These are phyloP conservation scores for Dioszegia aurantiaca DNA, from an alignment of 768 basidiomycete species.

Conservation along the genomic window DNA sequence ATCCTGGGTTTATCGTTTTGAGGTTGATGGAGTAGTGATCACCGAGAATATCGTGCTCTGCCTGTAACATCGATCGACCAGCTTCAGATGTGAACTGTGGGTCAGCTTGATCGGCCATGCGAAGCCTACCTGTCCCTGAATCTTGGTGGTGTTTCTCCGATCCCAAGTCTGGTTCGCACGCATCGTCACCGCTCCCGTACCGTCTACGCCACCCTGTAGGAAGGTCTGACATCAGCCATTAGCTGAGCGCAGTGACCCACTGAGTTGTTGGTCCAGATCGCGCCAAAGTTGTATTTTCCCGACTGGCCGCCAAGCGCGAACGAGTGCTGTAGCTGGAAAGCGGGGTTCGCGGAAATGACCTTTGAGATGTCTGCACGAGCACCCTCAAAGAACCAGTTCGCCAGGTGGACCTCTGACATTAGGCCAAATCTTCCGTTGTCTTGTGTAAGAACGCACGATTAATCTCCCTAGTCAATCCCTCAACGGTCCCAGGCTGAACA, in stretches of 20 bases:
- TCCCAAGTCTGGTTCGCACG: conserved; percentile 89
- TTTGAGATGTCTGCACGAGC: conserved; percentile 94
- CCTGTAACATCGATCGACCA: conserved; percentile 84
- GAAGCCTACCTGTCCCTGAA: conserved; percentile 74
- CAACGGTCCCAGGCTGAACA: conserved; percentile 85
- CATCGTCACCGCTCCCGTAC: conserved; percentile 84
- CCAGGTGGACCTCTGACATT: conserved; percentile 74
- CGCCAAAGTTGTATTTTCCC: conserved; percentile 92
- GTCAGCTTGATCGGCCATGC: not conserved
- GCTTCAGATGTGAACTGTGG: conserved; percentile 67
- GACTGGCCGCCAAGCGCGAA: conserved; percentile 61
- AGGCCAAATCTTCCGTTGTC: conserved; percentile 4
- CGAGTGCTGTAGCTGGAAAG: conserved; percentile 96
- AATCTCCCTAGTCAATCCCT: conserved; percentile 89
- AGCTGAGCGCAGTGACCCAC: conserved; percentile 55
- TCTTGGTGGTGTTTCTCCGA: conserved; percentile 70
- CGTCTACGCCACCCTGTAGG: conserved; percentile 89
- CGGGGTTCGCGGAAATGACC: conserved; percentile 84
- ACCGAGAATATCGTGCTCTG: conserved; percentile 92
- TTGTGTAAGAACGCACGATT: conserved; percentile 71
- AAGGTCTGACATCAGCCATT: conserved; percentile 62
- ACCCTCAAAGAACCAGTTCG: conserved; percentile 95
- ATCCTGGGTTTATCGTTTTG: conserved; percentile 88
- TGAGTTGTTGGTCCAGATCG: conserved; percentile 79
- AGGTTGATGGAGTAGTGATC: conserved; percentile 78